These are phyloP conservation scores for Mycena olivaceomarginata DNA, from an alignment of 768 basidiomycete species.

Conservation along the genomic window DNA sequence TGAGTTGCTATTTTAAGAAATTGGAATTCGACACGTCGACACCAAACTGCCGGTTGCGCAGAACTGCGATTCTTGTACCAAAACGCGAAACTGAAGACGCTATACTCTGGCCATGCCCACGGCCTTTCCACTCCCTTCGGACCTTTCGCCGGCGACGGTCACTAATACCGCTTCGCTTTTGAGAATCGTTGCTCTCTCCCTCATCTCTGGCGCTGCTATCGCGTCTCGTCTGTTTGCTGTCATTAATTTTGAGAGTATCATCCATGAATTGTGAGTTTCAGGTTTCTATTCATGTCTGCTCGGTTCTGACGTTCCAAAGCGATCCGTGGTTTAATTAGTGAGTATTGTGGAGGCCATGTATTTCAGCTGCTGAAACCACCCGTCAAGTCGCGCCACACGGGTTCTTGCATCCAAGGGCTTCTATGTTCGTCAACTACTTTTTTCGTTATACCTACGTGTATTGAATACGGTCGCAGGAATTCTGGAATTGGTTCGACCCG, in stretches of 20 bases:
- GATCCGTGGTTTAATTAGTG: conserved; percentile 99
- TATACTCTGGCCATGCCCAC: conserved; percentile 74
- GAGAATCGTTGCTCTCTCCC: conserved; percentile 90
- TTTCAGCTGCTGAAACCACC: conserved; percentile 37
- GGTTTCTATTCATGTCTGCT: conserved; percentile 5
- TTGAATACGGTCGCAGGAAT: conserved; percentile 77
- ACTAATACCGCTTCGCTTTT: conserved; percentile 93
- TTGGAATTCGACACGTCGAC: conserved; percentile 53
- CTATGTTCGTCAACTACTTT: conserved; percentile 77
- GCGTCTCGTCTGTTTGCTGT: conserved; percentile 98
- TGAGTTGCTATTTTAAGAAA: conserved; percentile 19
- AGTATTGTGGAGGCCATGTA: conserved; percentile 57
- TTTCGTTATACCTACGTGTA: background rate
- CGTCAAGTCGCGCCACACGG: conserved; percentile 89
- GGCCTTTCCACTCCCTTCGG: conserved; percentile 84
- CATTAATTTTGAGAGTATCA: conserved; percentile 98
- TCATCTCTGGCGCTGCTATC: conserved; percentile 96
- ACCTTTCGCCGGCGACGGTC: conserved; percentile 83
- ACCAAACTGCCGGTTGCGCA: background rate
- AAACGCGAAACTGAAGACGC: conserved; percentile 42
- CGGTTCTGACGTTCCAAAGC: conserved; percentile 62
- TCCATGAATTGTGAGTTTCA: conserved; percentile 95
- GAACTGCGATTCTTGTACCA: conserved; percentile 26
- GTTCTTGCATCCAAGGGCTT: conserved; percentile 96
- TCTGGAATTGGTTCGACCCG: conserved; percentile 99